These are phyloP conservation scores for Geotrichum aggregatum DNA, from an alignment of 1,139 yeast species.

Conservation along the genomic window DNA sequence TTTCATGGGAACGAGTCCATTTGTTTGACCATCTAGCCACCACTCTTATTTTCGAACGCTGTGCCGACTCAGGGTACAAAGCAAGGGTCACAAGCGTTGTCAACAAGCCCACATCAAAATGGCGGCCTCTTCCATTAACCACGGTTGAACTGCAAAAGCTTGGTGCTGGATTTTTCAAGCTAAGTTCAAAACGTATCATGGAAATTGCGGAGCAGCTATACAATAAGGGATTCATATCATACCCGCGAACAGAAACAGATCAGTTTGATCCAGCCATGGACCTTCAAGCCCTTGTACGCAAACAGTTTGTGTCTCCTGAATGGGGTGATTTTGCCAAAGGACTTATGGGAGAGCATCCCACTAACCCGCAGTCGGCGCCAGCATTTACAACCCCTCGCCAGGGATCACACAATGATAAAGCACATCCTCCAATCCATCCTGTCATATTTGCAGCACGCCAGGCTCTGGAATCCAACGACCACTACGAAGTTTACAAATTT, in stretches of 20 bases:
- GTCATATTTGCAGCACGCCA: conserved; percentile 38
- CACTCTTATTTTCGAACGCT: conserved; percentile 59
- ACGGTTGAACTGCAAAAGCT: conserved; percentile 93
- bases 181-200: conserved; percentile 78
- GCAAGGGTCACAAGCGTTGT: conserved; percentile 54
- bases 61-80: conserved; percentile 43
- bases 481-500: conserved; percentile 77
- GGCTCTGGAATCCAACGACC: conserved; percentile 44
- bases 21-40: conserved; percentile 71
- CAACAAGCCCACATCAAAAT: conserved; percentile 66
- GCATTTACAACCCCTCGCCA: conserved; percentile 60
- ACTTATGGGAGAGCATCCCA: conserved; percentile 31
- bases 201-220: conserved; percentile 79
- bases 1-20: conserved; percentile 66
- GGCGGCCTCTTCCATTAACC: conserved; percentile 84
- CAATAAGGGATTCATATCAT: conserved; percentile 79
- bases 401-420: conserved; percentile 86
- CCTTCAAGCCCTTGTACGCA: conserved; percentile 52
- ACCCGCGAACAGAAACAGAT: conserved; percentile 98
- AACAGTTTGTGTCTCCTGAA: conserved; percentile 48
- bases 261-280: conserved; percentile 75
- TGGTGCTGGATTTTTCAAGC: conserved; percentile 67
- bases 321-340: conserved; percentile 51
- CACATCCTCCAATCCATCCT: conserved; percentile 99
- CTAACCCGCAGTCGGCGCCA: not conserved